Evolutionary conservation across 768 basidiomycete species (phyloP).

Genomic region (Lenzites betulinus): DNA sequence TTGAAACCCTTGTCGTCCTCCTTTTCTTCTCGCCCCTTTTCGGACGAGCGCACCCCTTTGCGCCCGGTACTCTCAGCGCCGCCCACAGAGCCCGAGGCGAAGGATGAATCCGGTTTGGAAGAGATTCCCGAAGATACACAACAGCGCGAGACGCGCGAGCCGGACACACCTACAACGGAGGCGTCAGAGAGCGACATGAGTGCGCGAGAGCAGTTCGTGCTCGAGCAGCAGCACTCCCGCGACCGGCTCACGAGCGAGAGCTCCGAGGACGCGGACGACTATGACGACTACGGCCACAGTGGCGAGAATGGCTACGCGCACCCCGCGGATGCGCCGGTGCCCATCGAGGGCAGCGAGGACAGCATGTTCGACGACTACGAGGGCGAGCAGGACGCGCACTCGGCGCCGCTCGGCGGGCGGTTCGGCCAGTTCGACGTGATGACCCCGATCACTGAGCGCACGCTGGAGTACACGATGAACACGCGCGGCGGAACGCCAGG

Average conservation of each 20-base stretch:
- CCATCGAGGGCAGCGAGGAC: slow-evolving; percentile 11
- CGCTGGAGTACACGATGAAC: slow-evolving; percentile 78
- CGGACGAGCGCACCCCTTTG: slow-evolving; percentile 26
- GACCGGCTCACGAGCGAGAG: slow-evolving; percentile 20
- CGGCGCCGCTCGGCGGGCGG: slow-evolving; percentile 65
- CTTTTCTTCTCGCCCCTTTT: slow-evolving; percentile 5
- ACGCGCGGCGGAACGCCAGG: slow-evolving; percentile 44
- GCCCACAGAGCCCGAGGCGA: slow-evolving; percentile 27
- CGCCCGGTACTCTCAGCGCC: slow-evolving; percentile 23
- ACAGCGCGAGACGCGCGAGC: background rate
- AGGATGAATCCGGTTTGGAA: slow-evolving; percentile 18
- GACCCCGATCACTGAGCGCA: slow-evolving; percentile 97
- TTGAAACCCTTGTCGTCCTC: slow-evolving; percentile 5
- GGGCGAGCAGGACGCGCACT: slow-evolving; percentile 28
- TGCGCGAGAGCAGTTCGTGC: slow-evolving; percentile 9
- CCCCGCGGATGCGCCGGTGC: background rate
- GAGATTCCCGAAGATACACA: slow-evolving; percentile 15
- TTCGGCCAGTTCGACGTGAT: slow-evolving; percentile 88
- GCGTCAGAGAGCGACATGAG: slow-evolving; percentile 11
- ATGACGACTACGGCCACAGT: slow-evolving; percentile 5
- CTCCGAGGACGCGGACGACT: slow-evolving; percentile 27
- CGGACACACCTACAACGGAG: slow-evolving; percentile 15
- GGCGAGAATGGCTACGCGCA: slow-evolving; percentile 1
- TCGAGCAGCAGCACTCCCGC: slow-evolving; percentile 7
- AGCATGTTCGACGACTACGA: slow-evolving; percentile 14